Base-by-base conservation (phyloP, 1,139 yeast genomes). In the Suhomyces kunorum region DNA sequence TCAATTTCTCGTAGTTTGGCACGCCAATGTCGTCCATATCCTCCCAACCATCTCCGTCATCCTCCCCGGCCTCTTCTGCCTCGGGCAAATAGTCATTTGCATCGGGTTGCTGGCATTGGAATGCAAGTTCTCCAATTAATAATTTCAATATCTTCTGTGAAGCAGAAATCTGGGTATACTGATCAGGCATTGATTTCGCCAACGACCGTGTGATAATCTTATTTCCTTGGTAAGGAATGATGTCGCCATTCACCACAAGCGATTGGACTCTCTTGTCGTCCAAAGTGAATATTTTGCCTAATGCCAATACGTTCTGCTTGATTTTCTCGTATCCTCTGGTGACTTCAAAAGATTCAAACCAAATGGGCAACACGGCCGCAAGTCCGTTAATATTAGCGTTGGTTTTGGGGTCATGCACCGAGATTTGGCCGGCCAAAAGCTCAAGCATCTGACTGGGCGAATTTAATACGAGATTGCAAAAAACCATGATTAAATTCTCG, bases 341-440 rank as follows among this genome's bases (percentile, higher is more conserved):
- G 1, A 84, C 80, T 53, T 87, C 94, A 61, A 87, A 90, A 2
- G 89, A 78, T 26, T 80, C 80, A 38, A 90, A 75, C 97, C 98
- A 90, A 40, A 85, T 82, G 5, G 83, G 83, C 36, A 87, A 56
- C 2, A 83, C 77, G 3, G 68, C 58, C 7, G 61, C 58, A 12
- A 83, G 58, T 1, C 81, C 82, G 32, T 64, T 50, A 6, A 52
- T 45, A 4, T 41, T 45, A 0, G 38, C 44, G 3, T 59, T 58
- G 1, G 56, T 42, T 29, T 46, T 39, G 2, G 62, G 56, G 23
- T 63, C 63, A 8, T 50, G 61, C 6, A 76, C 51, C 2, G 60
- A 57, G 39, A 78, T 64, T n/a, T 64, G 61, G 24, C 53, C 49
- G 20, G 67, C 63, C 37, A 89, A 68, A 46, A 87, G 81, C 35